A percentile compares a stretch with the other conserved stretches of the same genome.
phyloP scores from a whole-genome alignment of 352 stramenopile genomes.

The Phytophthora melonis region DNA sequence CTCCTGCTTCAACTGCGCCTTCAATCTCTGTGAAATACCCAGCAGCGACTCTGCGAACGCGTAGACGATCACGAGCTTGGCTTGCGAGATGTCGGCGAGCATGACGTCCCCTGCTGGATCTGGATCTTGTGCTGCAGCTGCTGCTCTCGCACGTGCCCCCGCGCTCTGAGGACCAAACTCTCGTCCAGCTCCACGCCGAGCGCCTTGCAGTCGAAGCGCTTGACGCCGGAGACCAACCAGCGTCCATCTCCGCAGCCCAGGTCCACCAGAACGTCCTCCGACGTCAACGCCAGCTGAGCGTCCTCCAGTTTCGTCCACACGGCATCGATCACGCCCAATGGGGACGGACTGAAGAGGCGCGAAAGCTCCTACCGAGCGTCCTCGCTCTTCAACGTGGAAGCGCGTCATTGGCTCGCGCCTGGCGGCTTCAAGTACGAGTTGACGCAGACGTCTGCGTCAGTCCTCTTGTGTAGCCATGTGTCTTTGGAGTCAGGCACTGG shows the following conservation, averaged over 20 bases:
- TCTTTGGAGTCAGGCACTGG: constrained; percentile 13
- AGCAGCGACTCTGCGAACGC: constrained; percentile 82
- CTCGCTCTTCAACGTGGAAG: constrained; percentile 45
- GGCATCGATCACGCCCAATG: constrained; percentile 58
- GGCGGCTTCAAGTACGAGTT: constrained; percentile 74
- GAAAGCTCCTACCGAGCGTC: constrained; percentile 52
- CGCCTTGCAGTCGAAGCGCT: constrained; percentile 65
- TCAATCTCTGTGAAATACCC: constrained; percentile 65
- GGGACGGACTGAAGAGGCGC: constrained; percentile 83
- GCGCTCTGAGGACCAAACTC: constrained; percentile 54
- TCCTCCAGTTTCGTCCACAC: constrained; percentile 66
- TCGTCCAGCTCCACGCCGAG: constrained; percentile 79
- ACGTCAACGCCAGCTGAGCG: constrained; percentile 22
- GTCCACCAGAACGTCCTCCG: constrained; percentile 76
- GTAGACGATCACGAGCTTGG: constrained; percentile 84
- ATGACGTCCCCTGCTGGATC: constrained; percentile 73
- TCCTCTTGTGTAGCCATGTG: constrained; percentile 38
- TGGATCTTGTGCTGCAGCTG: constrained; percentile 52
- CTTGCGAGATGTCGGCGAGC: constrained; percentile 52
- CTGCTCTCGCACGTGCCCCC: constrained; percentile 24
- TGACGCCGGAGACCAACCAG: constrained; percentile 76
- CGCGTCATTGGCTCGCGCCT: constrained; percentile 52
- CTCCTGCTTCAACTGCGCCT: constrained; percentile 40
- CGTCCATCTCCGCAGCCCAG: constrained; percentile 84
- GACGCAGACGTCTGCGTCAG: constrained; percentile 50